phyloP scores from a whole-genome alignment of 1,284 basidiomycete genomes.

The Porodaedalea pini region DNA sequence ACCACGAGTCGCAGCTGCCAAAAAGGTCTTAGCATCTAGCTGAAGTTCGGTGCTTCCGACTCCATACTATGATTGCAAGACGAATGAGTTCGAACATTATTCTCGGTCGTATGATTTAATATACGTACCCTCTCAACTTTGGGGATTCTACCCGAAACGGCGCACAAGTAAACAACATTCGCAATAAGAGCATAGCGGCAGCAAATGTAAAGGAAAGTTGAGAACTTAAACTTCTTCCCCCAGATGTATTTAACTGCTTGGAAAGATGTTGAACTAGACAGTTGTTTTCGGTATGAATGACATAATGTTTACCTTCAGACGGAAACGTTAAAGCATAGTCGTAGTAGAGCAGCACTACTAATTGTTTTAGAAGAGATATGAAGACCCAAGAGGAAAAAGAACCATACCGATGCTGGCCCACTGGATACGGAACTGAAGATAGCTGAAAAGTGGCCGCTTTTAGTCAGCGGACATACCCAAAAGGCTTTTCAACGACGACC shows the following conservation, averaged over 20 bases:
- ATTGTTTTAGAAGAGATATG: not conserved
- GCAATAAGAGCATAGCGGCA: slow-evolving; percentile 7
- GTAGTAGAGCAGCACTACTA: slow-evolving; percentile 1
- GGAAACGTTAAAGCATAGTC: slow-evolving; percentile 7
- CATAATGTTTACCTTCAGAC: not conserved
- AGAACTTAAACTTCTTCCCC: not conserved
- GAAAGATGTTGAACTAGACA: no score
- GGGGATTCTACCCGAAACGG: not conserved
- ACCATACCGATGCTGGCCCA: slow-evolving; percentile 3
- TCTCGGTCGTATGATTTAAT: not conserved
- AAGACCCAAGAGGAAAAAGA: not conserved
- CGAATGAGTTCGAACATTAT: no score
- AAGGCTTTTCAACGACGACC: no score
- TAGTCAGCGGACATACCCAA: no score
- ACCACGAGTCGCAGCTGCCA: slow-evolving; percentile 32
- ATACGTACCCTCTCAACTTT: not conserved
- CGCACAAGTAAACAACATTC: not conserved
- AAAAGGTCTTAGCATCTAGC: not conserved
- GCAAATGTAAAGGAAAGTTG: slow-evolving; percentile 2
- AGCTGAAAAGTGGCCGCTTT: not conserved
- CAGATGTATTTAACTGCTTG: slow-evolving; percentile 3
- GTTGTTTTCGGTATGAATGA: no score
- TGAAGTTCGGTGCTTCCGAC: no score
- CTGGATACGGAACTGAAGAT: slow-evolving; percentile 2
- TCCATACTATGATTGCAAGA: no score